These are phyloP conservation scores for Rhizopogon salebrosus DNA, from an alignment of 768 basidiomycete species.

Conservation along the genomic window DNA sequence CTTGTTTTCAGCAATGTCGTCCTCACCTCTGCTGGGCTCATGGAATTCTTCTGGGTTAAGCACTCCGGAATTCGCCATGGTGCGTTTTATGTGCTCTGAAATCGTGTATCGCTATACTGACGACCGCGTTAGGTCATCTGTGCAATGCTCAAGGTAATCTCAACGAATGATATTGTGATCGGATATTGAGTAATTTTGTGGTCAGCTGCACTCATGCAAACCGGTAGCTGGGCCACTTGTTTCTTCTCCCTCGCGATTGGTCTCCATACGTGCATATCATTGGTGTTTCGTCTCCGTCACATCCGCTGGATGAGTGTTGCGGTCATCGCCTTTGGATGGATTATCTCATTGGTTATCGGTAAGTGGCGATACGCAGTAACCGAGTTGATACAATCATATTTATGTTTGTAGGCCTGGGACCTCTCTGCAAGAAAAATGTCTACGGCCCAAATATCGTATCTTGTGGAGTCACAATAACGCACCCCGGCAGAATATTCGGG, in stretches of 20 bases:
- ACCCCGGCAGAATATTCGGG: slow-evolving; percentile 40
- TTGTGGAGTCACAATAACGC: slow-evolving; percentile 45
- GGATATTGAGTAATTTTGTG: background rate
- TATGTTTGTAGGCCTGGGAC: slow-evolving; percentile 29
- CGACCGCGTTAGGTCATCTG: slow-evolving; percentile 29
- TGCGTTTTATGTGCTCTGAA: slow-evolving; percentile 15
- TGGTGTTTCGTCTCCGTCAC: slow-evolving; percentile 53
- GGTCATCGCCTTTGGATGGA: slow-evolving; percentile 51
- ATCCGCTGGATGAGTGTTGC: slow-evolving; percentile 41
- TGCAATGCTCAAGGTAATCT: slow-evolving; percentile 59
- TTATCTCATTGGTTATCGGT: slow-evolving; percentile 45
- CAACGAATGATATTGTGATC: background rate
- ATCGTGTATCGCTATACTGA: background rate
- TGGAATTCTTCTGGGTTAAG: slow-evolving; percentile 47
- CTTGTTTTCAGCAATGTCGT: slow-evolving; percentile 56
- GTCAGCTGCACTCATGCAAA: slow-evolving; percentile 52
- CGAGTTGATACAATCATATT: background rate
- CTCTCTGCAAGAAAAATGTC: slow-evolving; percentile 31
- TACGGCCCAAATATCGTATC: slow-evolving; percentile 50
- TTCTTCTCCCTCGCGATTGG: slow-evolving; percentile 65
- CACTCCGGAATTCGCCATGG: slow-evolving; percentile 44
- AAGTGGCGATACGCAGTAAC: slow-evolving; percentile 14
- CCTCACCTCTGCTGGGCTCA: slow-evolving; percentile 46
- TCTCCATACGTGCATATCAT: slow-evolving; percentile 62
- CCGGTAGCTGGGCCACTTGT: slow-evolving; percentile 54